Evolutionary conservation across 148 eudicot species (phyloP).

Genomic region (Chenopodium suecicum): DNA sequence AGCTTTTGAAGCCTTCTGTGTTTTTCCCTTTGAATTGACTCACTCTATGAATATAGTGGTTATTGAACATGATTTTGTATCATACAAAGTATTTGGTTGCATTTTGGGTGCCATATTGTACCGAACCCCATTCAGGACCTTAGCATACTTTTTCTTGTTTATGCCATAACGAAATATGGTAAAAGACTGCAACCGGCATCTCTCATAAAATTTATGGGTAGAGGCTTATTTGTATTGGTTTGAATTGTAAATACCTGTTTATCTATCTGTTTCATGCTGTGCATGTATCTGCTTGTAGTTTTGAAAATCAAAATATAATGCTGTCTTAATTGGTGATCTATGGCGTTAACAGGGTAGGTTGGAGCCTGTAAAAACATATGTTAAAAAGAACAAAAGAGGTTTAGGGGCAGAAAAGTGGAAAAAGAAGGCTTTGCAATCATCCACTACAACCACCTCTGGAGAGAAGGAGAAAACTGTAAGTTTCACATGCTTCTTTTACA

Average conservation of each 20-base stretch:
- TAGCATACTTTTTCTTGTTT: too few species aligned
- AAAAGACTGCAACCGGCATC: too few species aligned
- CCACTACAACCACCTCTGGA: slow-evolving; percentile 4
- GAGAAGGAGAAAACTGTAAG: slow-evolving; percentile 39
- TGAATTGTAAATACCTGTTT: background rate
- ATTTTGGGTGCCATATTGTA: too few species aligned
- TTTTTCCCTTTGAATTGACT: too few species aligned
- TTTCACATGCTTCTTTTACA: slow-evolving; percentile 1
- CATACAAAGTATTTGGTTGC: too few species aligned
- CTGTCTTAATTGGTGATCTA: slow-evolving; percentile 12
- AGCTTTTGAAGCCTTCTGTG: too few species aligned
- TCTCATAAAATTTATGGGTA: too few species aligned
- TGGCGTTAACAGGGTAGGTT: slow-evolving; percentile 66
- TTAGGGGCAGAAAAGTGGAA: slow-evolving; percentile 67
- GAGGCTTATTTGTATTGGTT: too few species aligned
- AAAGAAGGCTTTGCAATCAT: slow-evolving; percentile 36
- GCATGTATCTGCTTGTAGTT: background rate
- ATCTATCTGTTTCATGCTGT: background rate
- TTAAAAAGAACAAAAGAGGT: slow-evolving; percentile 73
- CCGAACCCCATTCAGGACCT: too few species aligned
- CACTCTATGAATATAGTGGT: too few species aligned
- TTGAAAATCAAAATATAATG: background rate
- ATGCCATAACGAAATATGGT: too few species aligned
- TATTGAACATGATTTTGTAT: too few species aligned
- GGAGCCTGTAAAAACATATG: slow-evolving; percentile 65